A percentile compares a stretch with the other conserved stretches of the same genome.
Conservation (phyloP, 2,329 filamentous ascomycete species). For the Xylaria multiplex region DNA sequence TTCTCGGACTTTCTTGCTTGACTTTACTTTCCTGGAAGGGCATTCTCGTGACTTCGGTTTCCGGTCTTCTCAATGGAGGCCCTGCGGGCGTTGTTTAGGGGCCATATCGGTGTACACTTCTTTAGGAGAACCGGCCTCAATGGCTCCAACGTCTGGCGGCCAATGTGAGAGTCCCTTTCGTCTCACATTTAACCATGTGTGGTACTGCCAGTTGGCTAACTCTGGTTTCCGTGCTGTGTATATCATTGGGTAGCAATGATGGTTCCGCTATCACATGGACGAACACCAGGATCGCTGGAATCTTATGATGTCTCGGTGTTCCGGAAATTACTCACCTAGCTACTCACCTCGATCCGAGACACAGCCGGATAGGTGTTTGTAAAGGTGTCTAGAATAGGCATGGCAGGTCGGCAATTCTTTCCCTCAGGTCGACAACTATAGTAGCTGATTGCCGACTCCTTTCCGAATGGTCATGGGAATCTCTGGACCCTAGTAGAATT, state of each 20-base stretch:
- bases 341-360: too few relatives aligned
- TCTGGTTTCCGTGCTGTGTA: conserved; percentile 1
- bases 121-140: conserved; percentile 40
- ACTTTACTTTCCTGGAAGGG: conserved; percentile 59
- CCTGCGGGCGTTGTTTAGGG: conserved; percentile 34
- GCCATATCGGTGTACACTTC: conserved; percentile 54
- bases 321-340: too few relatives aligned
- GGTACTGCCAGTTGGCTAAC: conserved; percentile 10
- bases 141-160: conserved; percentile 41
- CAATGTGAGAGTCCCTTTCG: conserved; percentile 6
- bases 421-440: too few relatives aligned
- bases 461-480: too few relatives aligned
- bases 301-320: too few relatives aligned
- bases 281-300: too few relatives aligned
- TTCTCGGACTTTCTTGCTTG: conserved; percentile 41
- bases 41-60: conserved; percentile 53
- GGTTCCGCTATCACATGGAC: conserved; percentile 23
- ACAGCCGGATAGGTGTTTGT: too few relatives aligned
- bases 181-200: background rate
- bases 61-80: background rate
- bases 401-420: too few relatives aligned
- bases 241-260: conserved; percentile 46
- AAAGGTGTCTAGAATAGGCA: too few relatives aligned
- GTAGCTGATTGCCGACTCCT: too few relatives aligned
- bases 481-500: too few relatives aligned